Evolutionary conservation across 768 basidiomycete species (phyloP).

Genomic region (Asterophora parasitica): DNA sequence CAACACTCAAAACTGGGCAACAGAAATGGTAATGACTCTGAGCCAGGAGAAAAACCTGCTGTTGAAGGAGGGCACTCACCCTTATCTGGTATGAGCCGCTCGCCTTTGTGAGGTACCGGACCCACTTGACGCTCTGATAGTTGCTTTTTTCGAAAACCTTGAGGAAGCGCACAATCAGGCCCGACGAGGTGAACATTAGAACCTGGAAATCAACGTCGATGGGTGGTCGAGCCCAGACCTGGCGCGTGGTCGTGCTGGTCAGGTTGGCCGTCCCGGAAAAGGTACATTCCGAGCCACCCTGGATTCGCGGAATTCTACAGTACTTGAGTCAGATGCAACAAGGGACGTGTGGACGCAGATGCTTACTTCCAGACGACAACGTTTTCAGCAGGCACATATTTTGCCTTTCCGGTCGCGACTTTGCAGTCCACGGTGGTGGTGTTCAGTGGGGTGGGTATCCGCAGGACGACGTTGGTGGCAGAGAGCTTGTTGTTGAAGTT

Average conservation of each 20-base stretch:
- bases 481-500: conserved; percentile 90
- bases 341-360: not conserved
- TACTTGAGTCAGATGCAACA: conserved; percentile 25
- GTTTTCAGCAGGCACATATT: conserved; percentile 95
- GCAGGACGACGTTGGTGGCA: conserved; percentile 86
- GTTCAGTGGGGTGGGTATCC: conserved; percentile 95
- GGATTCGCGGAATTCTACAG: conserved; percentile 73
- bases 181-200: conserved; percentile 97
- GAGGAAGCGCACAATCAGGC: conserved; percentile 91
- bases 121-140: conserved; percentile 96
- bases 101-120: conserved; percentile 90
- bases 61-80: conserved; percentile 47
- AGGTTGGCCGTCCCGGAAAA: conserved; percentile 78
- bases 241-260: conserved; percentile 84
- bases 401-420: conserved; percentile 89
- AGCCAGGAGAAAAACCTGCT: not conserved
- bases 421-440: conserved; percentile 92
- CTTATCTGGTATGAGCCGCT: conserved; percentile 92
- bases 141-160: conserved; percentile 97
- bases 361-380: conserved; percentile 97
- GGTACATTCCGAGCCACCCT: conserved; percentile 89
- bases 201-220: conserved; percentile 99
- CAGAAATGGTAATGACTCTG: too few species aligned
- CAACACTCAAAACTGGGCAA: conserved; percentile 5
- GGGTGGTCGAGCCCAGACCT: conserved; percentile 97